Evolutionary conservation across 1,284 basidiomycete genomes (phyloP), one percentile per base, ranked within the genome.

Genomic region (Quambalaria eucalypti): DNA sequence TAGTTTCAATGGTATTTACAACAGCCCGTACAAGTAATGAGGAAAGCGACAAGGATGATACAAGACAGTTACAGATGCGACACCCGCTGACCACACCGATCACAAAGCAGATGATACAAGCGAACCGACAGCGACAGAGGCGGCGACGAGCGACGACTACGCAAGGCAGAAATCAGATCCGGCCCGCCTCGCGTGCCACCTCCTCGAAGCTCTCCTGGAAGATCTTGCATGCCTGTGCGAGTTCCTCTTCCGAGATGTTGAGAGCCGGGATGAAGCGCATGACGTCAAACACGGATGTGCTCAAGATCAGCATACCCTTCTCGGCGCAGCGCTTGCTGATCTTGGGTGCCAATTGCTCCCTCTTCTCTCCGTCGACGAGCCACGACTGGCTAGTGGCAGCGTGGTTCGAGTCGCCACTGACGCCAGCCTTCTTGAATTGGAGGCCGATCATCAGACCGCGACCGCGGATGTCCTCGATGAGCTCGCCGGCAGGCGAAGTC

Each of bases 401-500:
- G 25, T 46, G 42, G 25, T 46, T 26, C 21, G 42, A 46, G 42
- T 46, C 42, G 25, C 42, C 42, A 21, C 42, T 46, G 42, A 46
- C 25, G 12, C 12, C 21, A 21, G 16, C 42, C 21, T 26, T 28
- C 29, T 26, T 42, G 47, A 74, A 73, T 51, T 74, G 71, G 25
- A 74, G 59, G 10, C 70, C 71, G 21, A 74, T 64, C 71, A 74
- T 74, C 4, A 74, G 60, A 8, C 71, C 71, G 9, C 48, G 44
- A 3, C 71, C 71, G 10, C 71, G 68, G n/a, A 74, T 50, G 33
- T 71, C 63, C 51, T 74, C 66, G 56, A 74, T 74, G 4, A 68
- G 48, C 33, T 61, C 53, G 19, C 68, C 70, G 47, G 55, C 55
- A 7, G 59, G 50, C 12, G 62, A 47, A 7, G 14, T 47, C 14